These are phyloP conservation scores for Geoglossum cookeanum DNA, from an alignment of 2,329 filamentous ascomycete genomes.

Conservation along the genomic window DNA sequence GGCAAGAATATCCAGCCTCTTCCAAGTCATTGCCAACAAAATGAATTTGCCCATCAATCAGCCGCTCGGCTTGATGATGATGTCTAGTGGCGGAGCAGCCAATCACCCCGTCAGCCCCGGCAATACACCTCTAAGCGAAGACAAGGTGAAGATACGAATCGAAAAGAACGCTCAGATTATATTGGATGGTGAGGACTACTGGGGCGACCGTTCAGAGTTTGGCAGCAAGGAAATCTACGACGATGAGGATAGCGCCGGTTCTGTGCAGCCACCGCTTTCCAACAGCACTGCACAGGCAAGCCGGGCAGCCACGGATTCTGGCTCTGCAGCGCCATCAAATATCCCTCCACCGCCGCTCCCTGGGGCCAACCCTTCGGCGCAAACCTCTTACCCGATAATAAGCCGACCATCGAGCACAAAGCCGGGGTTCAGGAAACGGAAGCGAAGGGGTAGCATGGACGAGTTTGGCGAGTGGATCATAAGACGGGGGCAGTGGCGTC, in stretches of 20 bases:
- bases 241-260: slow-evolving; percentile 4
- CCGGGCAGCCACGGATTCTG: background rate
- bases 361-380: background rate
- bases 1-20: slow-evolving; percentile 48
- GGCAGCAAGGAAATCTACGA: slow-evolving; percentile 23
- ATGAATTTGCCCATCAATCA: slow-evolving; percentile 43
- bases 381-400: background rate
- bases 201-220: background rate
- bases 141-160: slow-evolving; percentile 45
- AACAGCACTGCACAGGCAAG: background rate
- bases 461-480: slow-evolving; percentile 35
- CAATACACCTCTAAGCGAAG: slow-evolving; percentile 49
- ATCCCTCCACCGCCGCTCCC: background rate
- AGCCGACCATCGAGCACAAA: background rate
- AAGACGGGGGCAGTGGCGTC: slow-evolving; percentile 49
- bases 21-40: slow-evolving; percentile 68
- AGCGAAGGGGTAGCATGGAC: background rate
- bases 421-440: background rate
- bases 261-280: no score
- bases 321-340: background rate
- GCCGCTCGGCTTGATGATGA: slow-evolving; percentile 48
- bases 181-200: slow-evolving; percentile 26
- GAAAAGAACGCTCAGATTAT: slow-evolving; percentile 38
- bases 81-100: slow-evolving; percentile 33
- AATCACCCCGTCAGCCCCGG: slow-evolving; percentile 46